Evolutionary conservation across 345 rosid species (phyloP).

Genomic region (Viola odorata): DNA sequence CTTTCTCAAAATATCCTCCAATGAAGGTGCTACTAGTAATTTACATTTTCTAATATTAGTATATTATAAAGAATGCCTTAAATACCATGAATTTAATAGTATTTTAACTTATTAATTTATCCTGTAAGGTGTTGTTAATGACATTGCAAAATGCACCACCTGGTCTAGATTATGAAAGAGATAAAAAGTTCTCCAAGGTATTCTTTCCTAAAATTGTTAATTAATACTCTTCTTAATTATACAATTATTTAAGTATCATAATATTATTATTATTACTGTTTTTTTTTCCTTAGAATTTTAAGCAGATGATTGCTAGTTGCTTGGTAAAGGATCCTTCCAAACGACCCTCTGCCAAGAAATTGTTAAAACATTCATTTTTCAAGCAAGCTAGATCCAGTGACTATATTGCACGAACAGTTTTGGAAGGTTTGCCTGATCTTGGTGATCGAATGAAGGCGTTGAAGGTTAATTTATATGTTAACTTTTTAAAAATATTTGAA

Average conservation of each 20-base stretch:
- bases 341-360: constrained; percentile 82
- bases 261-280: constrained; percentile 1
- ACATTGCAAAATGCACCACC: constrained; percentile 99
- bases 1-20: constrained; percentile 98
- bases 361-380: constrained; percentile 89
- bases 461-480: constrained; percentile 43
- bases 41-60: constrained; percentile 7
- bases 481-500: neutral
- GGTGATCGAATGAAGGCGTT: constrained; percentile 89
- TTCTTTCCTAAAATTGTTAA: neutral
- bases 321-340: constrained; percentile 95
- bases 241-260: neutral
- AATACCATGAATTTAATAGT: constrained; percentile 1
- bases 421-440: constrained; percentile 89
- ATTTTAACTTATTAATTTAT: constrained; percentile 20
- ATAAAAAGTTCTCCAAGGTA: constrained; percentile 91
- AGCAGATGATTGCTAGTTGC: constrained; percentile 99
- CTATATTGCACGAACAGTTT: constrained; percentile 61
- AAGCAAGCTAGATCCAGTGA: constrained; percentile 94
- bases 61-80: neutral
- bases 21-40: constrained; percentile 82
- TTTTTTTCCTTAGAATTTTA: constrained; percentile 67
- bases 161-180: constrained; percentile 93
- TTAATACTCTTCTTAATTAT: neutral
- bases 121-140: constrained; percentile 86